Base-by-base conservation (phyloP, 2,329 filamentous ascomycete species). In the Chaetomiaceae sp. region DNA sequence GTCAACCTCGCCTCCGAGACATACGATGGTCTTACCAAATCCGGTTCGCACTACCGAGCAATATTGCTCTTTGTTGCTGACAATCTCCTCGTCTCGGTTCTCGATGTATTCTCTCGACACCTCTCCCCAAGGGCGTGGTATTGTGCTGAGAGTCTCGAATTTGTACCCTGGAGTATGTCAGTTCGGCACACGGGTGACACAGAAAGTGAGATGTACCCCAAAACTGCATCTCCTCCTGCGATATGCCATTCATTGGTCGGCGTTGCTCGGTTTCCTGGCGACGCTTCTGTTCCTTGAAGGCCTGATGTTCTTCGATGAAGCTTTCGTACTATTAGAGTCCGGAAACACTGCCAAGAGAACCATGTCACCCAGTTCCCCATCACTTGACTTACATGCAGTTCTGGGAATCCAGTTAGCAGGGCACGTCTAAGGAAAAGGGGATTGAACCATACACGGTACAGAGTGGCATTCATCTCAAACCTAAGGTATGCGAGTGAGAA, bases 401-500 rank as follows among this genome's bases (percentile, higher is more conserved):
- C 75, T 79, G 63, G 7, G 6, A 11, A 35, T 19, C n/a, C 19
- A 34, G 49, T 57, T 38, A 55, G 50, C 39, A 38, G 27, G 32
- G 41, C 17, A 41, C 47, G 61, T 65, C 17, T 35, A 50, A 53
- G 38, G 48, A 47, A 52, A 50, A 42, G 18, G 15, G 29, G 14
- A 24, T 9, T 18, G 22, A 15, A 30, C 18, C 79, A 65, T 68
- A 93, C 90, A 72, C 97, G 85, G 61, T 89, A 93, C 41, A 83
- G 73, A 2, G 91, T 96, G 39, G 88, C 91, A 63, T 96, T 95
- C 89, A 98, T 95, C 64, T 94, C 86, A 60, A 95, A 97, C 40
- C 86, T 89, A 59, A 8, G 1, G n/a, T 30, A n/a, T n/a, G n/a
- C n/a, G n/a, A n/a, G n/a, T n/a, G n/a, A n/a, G n/a, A n/a, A n/a